Evolutionary conservation across 2,329 filamentous ascomycete species (phyloP).

Genomic region (Ophiosphaerella herpotricha): DNA sequence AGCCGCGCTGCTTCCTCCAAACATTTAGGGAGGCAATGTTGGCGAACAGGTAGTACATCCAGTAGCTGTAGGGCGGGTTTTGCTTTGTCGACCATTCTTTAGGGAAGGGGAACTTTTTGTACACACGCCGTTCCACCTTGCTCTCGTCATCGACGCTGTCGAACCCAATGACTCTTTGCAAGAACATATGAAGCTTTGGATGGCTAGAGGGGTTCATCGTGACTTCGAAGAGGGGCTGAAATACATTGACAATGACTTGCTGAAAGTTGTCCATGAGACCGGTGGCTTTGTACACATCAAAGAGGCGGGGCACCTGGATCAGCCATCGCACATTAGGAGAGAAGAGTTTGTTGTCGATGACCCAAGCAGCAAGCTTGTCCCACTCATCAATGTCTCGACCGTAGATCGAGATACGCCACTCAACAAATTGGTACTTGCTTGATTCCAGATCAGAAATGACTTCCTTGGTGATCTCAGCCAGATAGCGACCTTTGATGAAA

Average conservation of each 20-base stretch:
- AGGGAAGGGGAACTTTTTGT: slow-evolving; percentile 91
- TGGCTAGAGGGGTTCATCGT: slow-evolving; percentile 85
- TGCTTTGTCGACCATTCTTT: slow-evolving; percentile 88
- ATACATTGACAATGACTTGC: slow-evolving; percentile 87
- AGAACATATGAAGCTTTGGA: slow-evolving; percentile 90
- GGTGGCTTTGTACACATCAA: slow-evolving; percentile 91
- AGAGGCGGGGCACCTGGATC: slow-evolving; percentile 91
- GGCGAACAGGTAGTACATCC: slow-evolving; percentile 96
- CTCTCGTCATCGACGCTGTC: slow-evolving; percentile 98
- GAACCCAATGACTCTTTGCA: slow-evolving; percentile 94
- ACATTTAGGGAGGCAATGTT: slow-evolving; percentile 92
- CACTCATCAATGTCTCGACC: slow-evolving; percentile 91
- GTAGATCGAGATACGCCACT: slow-evolving; percentile 98
- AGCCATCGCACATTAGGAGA: slow-evolving; percentile 98
- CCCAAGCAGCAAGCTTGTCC: slow-evolving; percentile 97
- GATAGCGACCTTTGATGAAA: slow-evolving; percentile 90
- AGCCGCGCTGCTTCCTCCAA: slow-evolving; percentile 87
- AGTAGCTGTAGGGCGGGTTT: slow-evolving; percentile 98
- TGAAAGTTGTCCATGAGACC: slow-evolving; percentile 88
- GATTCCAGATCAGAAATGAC: slow-evolving; percentile 96
- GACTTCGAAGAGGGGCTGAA: slow-evolving; percentile 91
- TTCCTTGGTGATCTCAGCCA: slow-evolving; percentile 97
- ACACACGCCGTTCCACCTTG: slow-evolving; percentile 92
- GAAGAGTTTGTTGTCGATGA: slow-evolving; percentile 96
- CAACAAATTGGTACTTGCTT: slow-evolving; percentile 99